Evolutionary conservation across 1,139 yeast species (phyloP).

Genomic region (Magnusiomyces sp.): DNA sequence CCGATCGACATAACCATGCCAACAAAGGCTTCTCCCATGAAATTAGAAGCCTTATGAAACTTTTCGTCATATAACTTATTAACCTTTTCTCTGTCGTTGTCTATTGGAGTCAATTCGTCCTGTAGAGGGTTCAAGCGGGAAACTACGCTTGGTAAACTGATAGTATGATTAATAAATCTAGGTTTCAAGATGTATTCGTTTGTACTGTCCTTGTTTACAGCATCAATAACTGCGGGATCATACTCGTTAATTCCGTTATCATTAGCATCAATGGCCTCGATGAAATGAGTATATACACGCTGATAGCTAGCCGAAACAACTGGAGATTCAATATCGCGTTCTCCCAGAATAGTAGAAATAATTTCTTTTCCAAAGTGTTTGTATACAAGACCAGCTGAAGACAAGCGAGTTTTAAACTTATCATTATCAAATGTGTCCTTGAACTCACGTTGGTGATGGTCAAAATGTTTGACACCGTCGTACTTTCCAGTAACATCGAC

Average conservation of each 20-base stretch:
- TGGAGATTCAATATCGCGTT: slow-evolving; percentile 20
- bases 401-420: slow-evolving; percentile 59
- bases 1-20: slow-evolving; percentile 66
- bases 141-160: slow-evolving; percentile 73
- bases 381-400: slow-evolving; percentile 90
- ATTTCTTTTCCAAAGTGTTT: slow-evolving; percentile 88
- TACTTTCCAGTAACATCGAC: slow-evolving; percentile 95
- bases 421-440: slow-evolving; percentile 50
- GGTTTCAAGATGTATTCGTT: not conserved
- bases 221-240: slow-evolving; percentile 32
- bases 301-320: slow-evolving; percentile 56
- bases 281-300: slow-evolving; percentile 72
- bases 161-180: slow-evolving; percentile 32
- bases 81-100: slow-evolving; percentile 47
- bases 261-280: slow-evolving; percentile 91
- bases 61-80: slow-evolving; percentile 59
- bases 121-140: slow-evolving; percentile 67
- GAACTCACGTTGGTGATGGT: slow-evolving; percentile 89
- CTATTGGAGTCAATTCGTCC: not conserved
- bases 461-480: slow-evolving; percentile 80
- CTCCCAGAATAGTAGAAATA: slow-evolving; percentile 39
- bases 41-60: slow-evolving; percentile 61
- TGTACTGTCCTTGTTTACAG: slow-evolving; percentile 16
- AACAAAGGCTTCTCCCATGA: slow-evolving; percentile 77
- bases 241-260: slow-evolving; percentile 87